These are phyloP conservation scores for Lophiostoma macrostomum DNA, from an alignment of 495 filamentous ascomycete species.

Conservation along the genomic window DNA sequence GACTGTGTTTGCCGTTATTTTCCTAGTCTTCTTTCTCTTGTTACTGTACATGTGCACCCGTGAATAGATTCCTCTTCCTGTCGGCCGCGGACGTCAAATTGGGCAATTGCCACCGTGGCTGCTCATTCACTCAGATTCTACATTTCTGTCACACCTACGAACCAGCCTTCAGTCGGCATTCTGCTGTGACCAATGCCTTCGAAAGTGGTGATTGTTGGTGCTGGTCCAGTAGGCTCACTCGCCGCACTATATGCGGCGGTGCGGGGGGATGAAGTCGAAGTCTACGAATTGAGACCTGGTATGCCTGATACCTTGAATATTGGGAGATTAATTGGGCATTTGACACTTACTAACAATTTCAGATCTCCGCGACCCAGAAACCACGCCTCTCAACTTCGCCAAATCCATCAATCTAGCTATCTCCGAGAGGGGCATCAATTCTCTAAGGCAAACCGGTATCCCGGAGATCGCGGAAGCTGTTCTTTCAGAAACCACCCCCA, in stretches of 20 bases:
- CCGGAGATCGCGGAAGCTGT: slow-evolving; percentile 68
- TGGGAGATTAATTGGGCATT: not conserved
- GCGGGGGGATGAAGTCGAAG: slow-evolving; percentile 81
- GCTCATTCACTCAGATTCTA: not conserved
- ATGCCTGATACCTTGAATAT: not conserved
- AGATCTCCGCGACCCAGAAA: slow-evolving; percentile 85
- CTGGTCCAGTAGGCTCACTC: slow-evolving; percentile 88
- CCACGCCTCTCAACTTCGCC: slow-evolving; percentile 88
- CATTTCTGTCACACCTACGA: not conserved
- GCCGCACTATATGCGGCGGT: slow-evolving; percentile 89
- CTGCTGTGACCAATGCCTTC: too few relatives aligned
- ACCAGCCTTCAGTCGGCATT: too few relatives aligned
- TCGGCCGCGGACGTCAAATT: slow-evolving; percentile 6
- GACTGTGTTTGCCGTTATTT: not conserved
- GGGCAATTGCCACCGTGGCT: not conserved
- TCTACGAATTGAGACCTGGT: slow-evolving; percentile 94
- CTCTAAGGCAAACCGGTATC: slow-evolving; percentile 65
- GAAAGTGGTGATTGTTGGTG: slow-evolving; percentile 82
- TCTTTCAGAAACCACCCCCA: slow-evolving; percentile 75
- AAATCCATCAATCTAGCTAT: slow-evolving; percentile 96
- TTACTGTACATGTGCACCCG: not conserved
- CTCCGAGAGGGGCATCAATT: slow-evolving; percentile 90
- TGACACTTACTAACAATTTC: not conserved
- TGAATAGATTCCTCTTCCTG: not conserved
- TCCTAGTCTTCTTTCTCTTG: not conserved